Evolutionary conservation across 1,139 yeast species (phyloP).

Genomic region (Saccharomycopsis hybrid): DNA sequence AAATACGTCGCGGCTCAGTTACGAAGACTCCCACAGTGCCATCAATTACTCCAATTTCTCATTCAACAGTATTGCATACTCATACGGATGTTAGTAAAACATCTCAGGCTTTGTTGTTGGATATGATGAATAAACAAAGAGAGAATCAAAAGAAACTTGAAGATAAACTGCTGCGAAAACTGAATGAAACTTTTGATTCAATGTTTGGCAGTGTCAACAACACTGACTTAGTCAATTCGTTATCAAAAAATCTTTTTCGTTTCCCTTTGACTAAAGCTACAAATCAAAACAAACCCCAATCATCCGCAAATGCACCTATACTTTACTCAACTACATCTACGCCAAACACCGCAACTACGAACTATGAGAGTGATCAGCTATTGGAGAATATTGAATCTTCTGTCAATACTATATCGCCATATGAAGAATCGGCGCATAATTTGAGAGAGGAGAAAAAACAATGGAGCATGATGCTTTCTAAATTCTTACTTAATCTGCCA

Average conservation of each 20-base stretch:
- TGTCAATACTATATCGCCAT: neutral
- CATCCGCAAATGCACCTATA: too few relatives aligned
- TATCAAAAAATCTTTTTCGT: constrained; percentile 9
- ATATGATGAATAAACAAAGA: constrained; percentile 17
- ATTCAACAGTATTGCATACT: constrained; percentile 7
- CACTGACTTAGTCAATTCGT: neutral
- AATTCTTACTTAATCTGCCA: constrained; percentile 4
- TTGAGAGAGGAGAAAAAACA: constrained; percentile 12
- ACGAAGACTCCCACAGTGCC: neutral
- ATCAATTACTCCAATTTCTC: constrained; percentile 13
- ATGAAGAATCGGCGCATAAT: constrained; percentile 3
- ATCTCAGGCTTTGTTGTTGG: constrained; percentile 16
- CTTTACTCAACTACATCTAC: neutral
- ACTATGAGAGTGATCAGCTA: too few relatives aligned
- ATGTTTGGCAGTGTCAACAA: too few relatives aligned
- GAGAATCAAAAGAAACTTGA: constrained; percentile 11
- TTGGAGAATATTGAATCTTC: neutral
- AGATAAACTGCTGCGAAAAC: too few relatives aligned
- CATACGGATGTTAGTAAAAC: constrained; percentile 12
- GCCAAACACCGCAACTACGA: neutral
- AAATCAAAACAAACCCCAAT: too few relatives aligned
- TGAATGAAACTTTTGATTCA: too few relatives aligned
- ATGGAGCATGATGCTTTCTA: constrained; percentile 14
- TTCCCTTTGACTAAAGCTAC: too few relatives aligned
- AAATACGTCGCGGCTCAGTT: neutral